phyloP scores from a whole-genome alignment of 2,329 filamentous ascomycete species.

The Aspergillus novofumigatus region DNA sequence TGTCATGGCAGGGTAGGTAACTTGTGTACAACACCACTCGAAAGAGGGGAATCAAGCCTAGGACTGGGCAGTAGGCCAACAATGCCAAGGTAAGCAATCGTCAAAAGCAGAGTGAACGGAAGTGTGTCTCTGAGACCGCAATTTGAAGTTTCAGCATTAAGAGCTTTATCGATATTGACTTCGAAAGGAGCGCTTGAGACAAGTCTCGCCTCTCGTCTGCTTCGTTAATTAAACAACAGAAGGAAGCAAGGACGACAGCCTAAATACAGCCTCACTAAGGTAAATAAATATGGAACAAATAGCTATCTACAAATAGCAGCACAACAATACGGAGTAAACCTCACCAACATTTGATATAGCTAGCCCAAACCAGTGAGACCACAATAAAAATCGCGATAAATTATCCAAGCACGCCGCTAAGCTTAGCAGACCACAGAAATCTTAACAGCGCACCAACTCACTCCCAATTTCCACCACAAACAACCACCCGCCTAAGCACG shows the following conservation, averaged over 20 bases:
- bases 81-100: background rate
- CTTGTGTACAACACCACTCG: background rate
- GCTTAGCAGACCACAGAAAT: background rate
- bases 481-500: background rate
- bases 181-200: background rate
- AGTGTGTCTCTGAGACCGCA: background rate
- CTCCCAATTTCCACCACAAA: background rate
- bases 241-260: background rate
- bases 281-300: background rate
- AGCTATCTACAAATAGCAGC: background rate
- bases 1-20: background rate
- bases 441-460: background rate
- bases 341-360: too few relatives aligned
- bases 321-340: too few relatives aligned
- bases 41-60: background rate
- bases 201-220: background rate
- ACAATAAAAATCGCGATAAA: background rate
- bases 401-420: background rate
- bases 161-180: background rate
- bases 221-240: too few relatives aligned
- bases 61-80: background rate
- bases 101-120: background rate
- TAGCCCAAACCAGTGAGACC: too few relatives aligned
- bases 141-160: background rate
- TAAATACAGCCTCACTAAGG: background rate